Base-by-base conservation (phyloP, 805 yeast genomes). In the Wickerhamomyces xylosicus region DNA sequence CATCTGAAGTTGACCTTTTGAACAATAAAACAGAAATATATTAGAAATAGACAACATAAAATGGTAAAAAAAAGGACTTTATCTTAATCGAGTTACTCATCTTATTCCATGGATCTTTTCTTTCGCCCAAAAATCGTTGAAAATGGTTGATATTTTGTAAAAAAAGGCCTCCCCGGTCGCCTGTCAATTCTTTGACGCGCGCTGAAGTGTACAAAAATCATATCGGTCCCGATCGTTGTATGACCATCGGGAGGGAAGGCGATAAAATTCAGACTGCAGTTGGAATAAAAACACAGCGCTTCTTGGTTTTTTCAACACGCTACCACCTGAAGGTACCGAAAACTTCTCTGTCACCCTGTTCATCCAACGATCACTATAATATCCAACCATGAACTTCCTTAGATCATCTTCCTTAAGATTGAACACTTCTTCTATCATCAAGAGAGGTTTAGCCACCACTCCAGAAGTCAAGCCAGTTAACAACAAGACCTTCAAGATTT, bases 401-500 rank as follows among this genome's bases (percentile, higher is more conserved):
- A 31, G 33, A 31, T 15, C 33, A 31, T 31, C 33, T 6, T 31
- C 33, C 17, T 31, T 31, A 31, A 31, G 33, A 31, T 25, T 25
- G 29, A 31, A 17, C 19, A 31, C 33, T 15, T 9, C 33, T 8
- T 31, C 33, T 8, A 31, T 31, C 33, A 16, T 31, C 17, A 31
- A 17, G 19, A 53, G 59, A 47, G 41, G 52, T n/a, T 44, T 57
- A 15, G 62, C 66, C 28, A 72, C 85, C 19, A 66, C 73, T 19
- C 72, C 80, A 37, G 73, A 66, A 43, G 29, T n/a, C 29, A 61
- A 61, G 43, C 63, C 70, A 13, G 77, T 78, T 36, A 70, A 81
- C 45, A 48, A 81, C 51, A 92, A 92, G 70, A 76, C 79, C 25
- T 89, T 92, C 66, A 85, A 89, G 60, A 79, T 92, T 54, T 92